Evolutionary conservation across 371 early-diverging fungal genomes (phyloP).

Genomic region (Phascolomyces articulosus): DNA sequence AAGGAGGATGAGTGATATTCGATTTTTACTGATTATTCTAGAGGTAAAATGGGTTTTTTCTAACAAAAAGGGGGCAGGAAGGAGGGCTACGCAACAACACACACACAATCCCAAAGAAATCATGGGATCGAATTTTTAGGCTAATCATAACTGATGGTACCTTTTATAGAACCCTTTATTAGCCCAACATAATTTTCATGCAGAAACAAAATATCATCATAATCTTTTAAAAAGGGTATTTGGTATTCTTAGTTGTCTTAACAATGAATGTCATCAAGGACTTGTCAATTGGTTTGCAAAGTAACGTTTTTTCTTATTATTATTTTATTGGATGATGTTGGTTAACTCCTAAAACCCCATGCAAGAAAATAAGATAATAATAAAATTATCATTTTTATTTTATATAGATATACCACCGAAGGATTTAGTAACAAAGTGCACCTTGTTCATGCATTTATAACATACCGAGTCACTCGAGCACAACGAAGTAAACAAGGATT

Average conservation of each 20-base stretch:
- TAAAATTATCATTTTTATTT: no score
- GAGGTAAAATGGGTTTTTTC: slow-evolving; percentile 65
- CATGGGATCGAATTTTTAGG: not conserved
- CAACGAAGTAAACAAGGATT: slow-evolving; percentile 40
- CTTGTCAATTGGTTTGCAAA: slow-evolving; percentile 80
- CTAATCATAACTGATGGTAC: not conserved
- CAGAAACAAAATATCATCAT: slow-evolving; percentile 75
- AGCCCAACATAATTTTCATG: slow-evolving; percentile 62
- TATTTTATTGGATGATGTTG: not conserved
- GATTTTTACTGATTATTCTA: slow-evolving; percentile 81
- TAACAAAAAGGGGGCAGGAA: no score
- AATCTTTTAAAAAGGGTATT: slow-evolving; percentile 71
- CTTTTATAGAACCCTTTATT: slow-evolving; percentile 68
- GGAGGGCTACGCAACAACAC: no score
- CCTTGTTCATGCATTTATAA: slow-evolving; percentile 78
- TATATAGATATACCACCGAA: slow-evolving; percentile 60
- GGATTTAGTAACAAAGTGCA: slow-evolving; percentile 76
- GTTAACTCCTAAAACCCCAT: no score
- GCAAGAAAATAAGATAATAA: not conserved
- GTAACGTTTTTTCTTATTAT: slow-evolving; percentile 26
- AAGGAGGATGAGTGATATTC: slow-evolving; percentile 61
- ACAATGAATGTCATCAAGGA: slow-evolving; percentile 78
- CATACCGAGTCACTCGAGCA: slow-evolving; percentile 75
- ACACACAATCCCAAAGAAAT: not conserved
- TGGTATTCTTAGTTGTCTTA: slow-evolving; percentile 74